phyloP scores from a whole-genome alignment of 169 alveolate species.

The Plasmodium falciparum region DNA sequence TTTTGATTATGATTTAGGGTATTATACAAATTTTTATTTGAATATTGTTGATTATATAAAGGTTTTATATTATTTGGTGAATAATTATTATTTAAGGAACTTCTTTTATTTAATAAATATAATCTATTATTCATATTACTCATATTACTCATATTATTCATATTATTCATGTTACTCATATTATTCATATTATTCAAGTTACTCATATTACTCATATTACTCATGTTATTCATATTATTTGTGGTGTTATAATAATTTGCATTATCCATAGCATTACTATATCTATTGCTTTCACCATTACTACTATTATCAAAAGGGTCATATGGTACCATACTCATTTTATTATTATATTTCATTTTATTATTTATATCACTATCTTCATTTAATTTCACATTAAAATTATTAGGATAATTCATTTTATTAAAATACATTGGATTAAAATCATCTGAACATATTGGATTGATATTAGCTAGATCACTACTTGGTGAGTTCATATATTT shows the following conservation, averaged over 20 bases:
- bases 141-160: conserved; percentile 12
- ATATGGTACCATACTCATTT: conserved; percentile 28
- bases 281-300: background rate
- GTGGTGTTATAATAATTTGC: background rate
- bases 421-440: conserved; percentile 16
- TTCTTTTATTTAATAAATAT: conserved; percentile 40
- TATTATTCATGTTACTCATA: conserved; percentile 20
- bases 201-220: conserved; percentile 15
- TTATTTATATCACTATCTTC: conserved; percentile 29
- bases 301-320: conserved; percentile 67
- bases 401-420: conserved; percentile 42
- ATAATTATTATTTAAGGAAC: conserved; percentile 24
- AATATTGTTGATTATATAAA: conserved; percentile 21
- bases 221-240: conserved; percentile 29
- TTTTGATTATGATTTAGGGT: conserved; percentile 25
- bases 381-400: conserved; percentile 36
- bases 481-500: conserved; percentile 46
- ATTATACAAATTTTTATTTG: conserved; percentile 15
- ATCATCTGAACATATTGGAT: conserved; percentile 44
- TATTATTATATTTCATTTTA: conserved; percentile 52
- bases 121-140: conserved; percentile 35
- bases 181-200: conserved; percentile 14
- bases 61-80: conserved; percentile 32
- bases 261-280: conserved; percentile 3
- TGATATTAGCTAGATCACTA: conserved; percentile 18